These are phyloP conservation scores for Exophiala lecanii-corni DNA, from an alignment of 2,329 filamentous ascomycete genomes.

Conservation along the genomic window DNA sequence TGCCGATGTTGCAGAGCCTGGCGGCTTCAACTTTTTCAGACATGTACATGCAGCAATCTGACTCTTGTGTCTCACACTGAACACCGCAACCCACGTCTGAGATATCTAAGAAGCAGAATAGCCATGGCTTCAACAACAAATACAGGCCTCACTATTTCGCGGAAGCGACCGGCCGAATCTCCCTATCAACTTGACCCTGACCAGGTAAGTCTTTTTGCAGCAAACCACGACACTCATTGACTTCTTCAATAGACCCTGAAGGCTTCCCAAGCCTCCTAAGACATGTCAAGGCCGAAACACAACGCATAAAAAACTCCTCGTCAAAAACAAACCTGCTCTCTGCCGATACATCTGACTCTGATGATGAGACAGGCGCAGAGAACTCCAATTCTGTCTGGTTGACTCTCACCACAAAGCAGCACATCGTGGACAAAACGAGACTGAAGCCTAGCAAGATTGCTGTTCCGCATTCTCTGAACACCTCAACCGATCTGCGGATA, in stretches of 20 bases:
- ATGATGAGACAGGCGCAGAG: conserved; percentile 42
- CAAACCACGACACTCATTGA: neutral
- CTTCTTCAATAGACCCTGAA: conserved; percentile 47
- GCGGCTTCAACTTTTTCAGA: neutral
- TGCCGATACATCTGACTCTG: conserved; percentile 41
- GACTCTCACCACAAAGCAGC: conserved; percentile 60
- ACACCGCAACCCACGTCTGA: neutral
- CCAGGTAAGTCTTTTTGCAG: conserved; percentile 35
- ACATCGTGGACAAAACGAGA: conserved; percentile 66
- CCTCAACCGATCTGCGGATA: conserved; percentile 61
- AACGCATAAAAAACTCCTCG: conserved; percentile 45
- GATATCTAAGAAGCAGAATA: neutral
- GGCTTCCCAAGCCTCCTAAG: conserved; percentile 57
- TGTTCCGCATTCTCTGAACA: conserved; percentile 71
- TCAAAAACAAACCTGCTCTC: conserved; percentile 53
- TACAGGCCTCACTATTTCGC: conserved; percentile 3
- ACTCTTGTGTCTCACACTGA: no score
- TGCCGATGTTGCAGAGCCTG: neutral
- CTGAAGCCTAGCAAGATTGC: conserved; percentile 80
- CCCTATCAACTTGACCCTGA: conserved; percentile 46
- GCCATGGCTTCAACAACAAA: conserved; percentile 9
- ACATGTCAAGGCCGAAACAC: conserved; percentile 50
- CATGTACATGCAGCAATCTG: no score
- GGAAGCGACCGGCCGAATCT: conserved; percentile 16
- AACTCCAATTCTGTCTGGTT: conserved; percentile 58